Evolutionary conservation across 108 stramenopile species (phyloP).

Genomic region (Nannochloropsis gaditana): DNA sequence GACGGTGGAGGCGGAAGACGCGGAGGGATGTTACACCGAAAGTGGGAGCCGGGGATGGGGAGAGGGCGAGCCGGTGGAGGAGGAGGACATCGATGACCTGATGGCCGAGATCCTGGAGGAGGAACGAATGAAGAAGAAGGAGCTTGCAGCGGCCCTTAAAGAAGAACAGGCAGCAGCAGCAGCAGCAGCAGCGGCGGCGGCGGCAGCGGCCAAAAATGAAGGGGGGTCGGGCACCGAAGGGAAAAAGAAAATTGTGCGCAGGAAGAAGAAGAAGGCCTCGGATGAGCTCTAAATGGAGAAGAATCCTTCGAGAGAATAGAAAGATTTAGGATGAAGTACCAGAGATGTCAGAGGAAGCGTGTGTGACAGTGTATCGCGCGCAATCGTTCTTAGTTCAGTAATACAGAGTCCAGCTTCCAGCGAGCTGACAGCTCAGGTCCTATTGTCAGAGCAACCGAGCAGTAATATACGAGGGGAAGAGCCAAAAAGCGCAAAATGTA

Average conservation of each 20-base stretch:
- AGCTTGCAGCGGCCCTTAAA: neutral
- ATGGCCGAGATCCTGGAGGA: constrained; percentile 1
- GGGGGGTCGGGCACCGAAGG: neutral
- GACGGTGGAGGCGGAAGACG: neutral
- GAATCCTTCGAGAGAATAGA: no score
- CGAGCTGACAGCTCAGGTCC: no score
- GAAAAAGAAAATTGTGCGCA: neutral
- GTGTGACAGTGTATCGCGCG: no score
- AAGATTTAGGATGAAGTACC: no score
- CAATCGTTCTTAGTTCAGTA: no score
- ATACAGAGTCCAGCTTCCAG: no score
- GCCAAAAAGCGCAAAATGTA: no score
- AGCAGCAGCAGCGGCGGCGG: neutral
- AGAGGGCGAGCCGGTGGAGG: constrained; percentile 7
- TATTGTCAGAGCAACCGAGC: no score
- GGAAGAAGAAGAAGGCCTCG: neutral
- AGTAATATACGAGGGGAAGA: no score
- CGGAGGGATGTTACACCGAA: neutral
- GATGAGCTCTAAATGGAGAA: neutral
- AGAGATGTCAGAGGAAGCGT: no score
- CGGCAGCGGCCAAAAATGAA: neutral
- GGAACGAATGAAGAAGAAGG: neutral
- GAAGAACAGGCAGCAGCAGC: neutral
- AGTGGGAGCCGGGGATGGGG: neutral
- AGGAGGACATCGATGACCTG: neutral